Evolutionary conservation across 139 green algal genomes (phyloP), one percentile per base, ranked within the genome.

Genomic region (Microglena sp.): DNA sequence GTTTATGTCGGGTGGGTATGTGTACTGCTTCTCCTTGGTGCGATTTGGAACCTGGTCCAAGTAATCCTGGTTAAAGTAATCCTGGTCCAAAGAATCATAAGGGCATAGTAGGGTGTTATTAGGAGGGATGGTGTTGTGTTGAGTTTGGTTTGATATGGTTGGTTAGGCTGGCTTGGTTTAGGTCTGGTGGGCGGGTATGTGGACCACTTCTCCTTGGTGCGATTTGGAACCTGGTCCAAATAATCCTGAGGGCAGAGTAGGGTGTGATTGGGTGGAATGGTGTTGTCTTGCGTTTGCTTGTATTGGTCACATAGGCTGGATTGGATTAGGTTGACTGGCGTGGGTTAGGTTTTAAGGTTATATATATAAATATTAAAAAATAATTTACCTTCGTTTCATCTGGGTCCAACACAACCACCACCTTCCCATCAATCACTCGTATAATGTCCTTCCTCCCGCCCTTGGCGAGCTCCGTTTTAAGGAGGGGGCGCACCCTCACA

Each of bases 321-420:
- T n/a, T n/a, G 46, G 8, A 27, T 24, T 8, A 57, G 46, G 46
- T 5, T 21, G 21, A 32, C 22, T 57, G 46, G 11, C n/a, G n/a
- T n/a, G n/a, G n/a, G n/a, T n/a, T n/a, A n/a, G n/a, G n/a, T n/a
- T n/a, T n/a, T n/a, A n/a, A n/a, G n/a, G n/a, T n/a, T n/a, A n/a
- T n/a, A n/a, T n/a, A n/a, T n/a, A n/a, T n/a, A n/a, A n/a, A n/a
- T n/a, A n/a, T n/a, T n/a, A n/a, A n/a, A n/a, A n/a, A n/a, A n/a
- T n/a, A n/a, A n/a, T 27, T 28, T 28, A 76, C 77, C 70, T 85
- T 88, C 36, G 29, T 60, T 44, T 88, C 84, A 57, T 88, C 84
- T 21, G 84, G 84, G 73, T 90, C 84, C 62, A 90, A 69, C 5
- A 90, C 82, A 6, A 90, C 33, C 5, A 90, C 82, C 55, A 90